A percentile compares a stretch with the other conserved stretches of the same genome.
phyloP scores from a whole-genome alignment of 768 basidiomycete genomes.

The Strobilomyces confusus region DNA sequence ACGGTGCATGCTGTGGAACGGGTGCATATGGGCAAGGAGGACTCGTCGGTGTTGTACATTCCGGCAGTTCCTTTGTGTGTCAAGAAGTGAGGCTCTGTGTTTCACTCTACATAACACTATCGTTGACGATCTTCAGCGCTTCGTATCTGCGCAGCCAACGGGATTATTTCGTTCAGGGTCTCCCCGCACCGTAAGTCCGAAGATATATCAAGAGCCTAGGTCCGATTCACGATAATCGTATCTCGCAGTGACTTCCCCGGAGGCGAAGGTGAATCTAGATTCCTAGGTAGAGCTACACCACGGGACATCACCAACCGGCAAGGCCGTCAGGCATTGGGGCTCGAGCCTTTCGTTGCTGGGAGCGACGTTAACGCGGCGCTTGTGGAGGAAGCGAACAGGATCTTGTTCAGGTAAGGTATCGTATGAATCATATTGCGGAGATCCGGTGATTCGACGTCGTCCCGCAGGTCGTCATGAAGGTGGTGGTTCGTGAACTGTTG shows the following conservation, averaged over 20 bases:
- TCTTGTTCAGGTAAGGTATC: constrained; percentile 16
- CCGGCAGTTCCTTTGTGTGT: constrained; percentile 50
- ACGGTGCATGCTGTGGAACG: constrained; percentile 53
- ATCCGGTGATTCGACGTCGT: background rate
- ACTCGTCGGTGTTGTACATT: constrained; percentile 57
- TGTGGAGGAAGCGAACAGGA: constrained; percentile 27
- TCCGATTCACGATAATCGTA: background rate
- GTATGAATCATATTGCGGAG: background rate
- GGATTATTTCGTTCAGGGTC: constrained; percentile 41
- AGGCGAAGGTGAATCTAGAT: constrained; percentile 47
- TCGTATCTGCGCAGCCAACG: constrained; percentile 49
- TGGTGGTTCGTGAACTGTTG: background rate
- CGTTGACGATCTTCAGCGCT: constrained; percentile 30
- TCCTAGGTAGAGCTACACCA: constrained; percentile 35
- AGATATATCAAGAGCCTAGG: background rate
- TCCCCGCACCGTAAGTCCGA: constrained; percentile 45
- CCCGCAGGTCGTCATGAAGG: background rate
- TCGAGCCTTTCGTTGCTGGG: constrained; percentile 34
- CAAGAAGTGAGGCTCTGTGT: constrained; percentile 37
- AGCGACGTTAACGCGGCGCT: constrained; percentile 13
- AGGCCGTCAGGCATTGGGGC: constrained; percentile 40
- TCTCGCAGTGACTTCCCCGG: constrained; percentile 46
- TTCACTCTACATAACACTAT: background rate
- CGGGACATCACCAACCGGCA: constrained; percentile 33
- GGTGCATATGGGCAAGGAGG: constrained; percentile 41